A percentile compares a stretch with the other conserved stretches of the same genome.
Conservation (phyloP, 768 basidiomycete genomes). For the Exidia glandulosa region DNA sequence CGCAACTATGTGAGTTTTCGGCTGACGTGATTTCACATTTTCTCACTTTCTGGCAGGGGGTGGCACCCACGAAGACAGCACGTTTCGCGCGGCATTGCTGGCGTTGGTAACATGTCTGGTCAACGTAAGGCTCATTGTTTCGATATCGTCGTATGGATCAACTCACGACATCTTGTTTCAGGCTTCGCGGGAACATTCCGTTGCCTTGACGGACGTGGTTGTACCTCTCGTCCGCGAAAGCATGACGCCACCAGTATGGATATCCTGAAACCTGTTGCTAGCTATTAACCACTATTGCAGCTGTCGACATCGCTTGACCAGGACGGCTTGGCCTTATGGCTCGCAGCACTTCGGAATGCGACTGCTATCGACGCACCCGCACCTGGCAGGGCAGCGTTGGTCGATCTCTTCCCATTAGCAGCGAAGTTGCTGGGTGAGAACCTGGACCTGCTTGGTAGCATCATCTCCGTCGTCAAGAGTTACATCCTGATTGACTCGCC, state of each 20-base stretch:
- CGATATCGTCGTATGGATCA: background rate
- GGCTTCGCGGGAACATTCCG: constrained; percentile 58
- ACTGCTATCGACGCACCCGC: constrained; percentile 33
- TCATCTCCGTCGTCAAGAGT: constrained; percentile 58
- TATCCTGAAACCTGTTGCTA: constrained; percentile 8
- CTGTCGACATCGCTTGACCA: constrained; percentile 54
- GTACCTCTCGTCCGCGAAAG: constrained; percentile 57
- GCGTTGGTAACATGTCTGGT: constrained; percentile 60
- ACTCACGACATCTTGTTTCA: constrained; percentile 15
- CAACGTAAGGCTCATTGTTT: constrained; percentile 31
- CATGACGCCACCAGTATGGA: constrained; percentile 41
- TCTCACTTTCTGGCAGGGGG: constrained; percentile 38
- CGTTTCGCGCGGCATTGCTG: constrained; percentile 62
- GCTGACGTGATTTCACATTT: background rate
- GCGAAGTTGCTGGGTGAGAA: constrained; percentile 53
- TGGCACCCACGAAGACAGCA: constrained; percentile 52
- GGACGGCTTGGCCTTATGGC: constrained; percentile 71
- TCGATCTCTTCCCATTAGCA: constrained; percentile 55
- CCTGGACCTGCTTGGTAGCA: constrained; percentile 61
- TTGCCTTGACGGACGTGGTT: constrained; percentile 40
- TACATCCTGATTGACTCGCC: constrained; percentile 66
- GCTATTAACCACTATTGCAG: constrained; percentile 7
- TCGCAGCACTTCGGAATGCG: constrained; percentile 55
- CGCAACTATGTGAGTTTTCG: constrained; percentile 51
- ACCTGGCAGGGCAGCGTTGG: constrained; percentile 37